Evolutionary conservation across 1,284 basidiomycete species (phyloP), one percentile per base, ranked within the genome.

Genomic region (Malassezia equina): DNA sequence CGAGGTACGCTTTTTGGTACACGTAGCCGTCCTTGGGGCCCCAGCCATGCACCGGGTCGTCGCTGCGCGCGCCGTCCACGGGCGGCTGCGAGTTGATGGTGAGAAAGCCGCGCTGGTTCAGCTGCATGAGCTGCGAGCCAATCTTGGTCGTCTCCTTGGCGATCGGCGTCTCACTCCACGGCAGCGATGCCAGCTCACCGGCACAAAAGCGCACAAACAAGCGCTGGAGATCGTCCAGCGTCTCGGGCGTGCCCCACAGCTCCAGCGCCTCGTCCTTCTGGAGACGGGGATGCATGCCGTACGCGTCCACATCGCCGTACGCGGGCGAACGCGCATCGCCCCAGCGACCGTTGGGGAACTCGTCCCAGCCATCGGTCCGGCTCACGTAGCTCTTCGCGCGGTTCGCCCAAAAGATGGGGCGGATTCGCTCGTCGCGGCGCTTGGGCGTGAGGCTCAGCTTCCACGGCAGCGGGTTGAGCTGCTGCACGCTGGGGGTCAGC

Each of bases 41-140:
- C 52, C 50, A 53, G 40, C 42, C 59, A 63, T 80, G 52, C 48
- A 86, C 86, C 21, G 77, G 93, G 84, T 59, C 82, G 80, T 36
- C 84, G 65, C 87, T 90, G 39, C 75, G 78, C 12, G 79, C 82
- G 4, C 86, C 87, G 69, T 96, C 86, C 7, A 95, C 84, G 1
- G 90, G 86, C 17, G 93, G 93, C 75, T 98, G 93, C 34, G 89
- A 93, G 77, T 96, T 96, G 79, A 99, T 96, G 2, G 93, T 98
- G 66, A 95, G 78, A 60, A 95, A 73, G 8, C 93, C 91, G 28
- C 87, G 79, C 58, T 83, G 80, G 76, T 96, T 96, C 79, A 98
- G 84, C 72, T 81, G 81, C 9, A 85, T 81, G 13, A 99, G 81
- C 69, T 87, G 83, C 44, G 80, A 77, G 28, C 85, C 80, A 73